A percentile compares a stretch with the other conserved stretches of the same genome.
Conservation (phyloP, 306 rosid genomes). For the Nissolia schottii region DNA sequence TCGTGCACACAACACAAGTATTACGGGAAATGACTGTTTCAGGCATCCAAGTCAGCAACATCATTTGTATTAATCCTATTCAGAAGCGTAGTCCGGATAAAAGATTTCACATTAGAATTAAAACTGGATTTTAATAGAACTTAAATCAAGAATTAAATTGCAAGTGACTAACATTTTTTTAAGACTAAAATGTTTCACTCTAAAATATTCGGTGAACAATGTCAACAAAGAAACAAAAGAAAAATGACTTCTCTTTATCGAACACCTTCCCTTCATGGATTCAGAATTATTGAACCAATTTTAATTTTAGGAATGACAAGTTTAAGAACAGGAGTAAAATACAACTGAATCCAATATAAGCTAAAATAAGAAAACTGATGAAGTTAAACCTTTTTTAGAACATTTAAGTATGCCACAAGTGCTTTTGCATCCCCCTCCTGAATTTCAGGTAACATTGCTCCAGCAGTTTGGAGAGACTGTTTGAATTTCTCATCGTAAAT, state of each 20-base stretch:
- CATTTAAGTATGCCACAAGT: conserved; percentile 86
- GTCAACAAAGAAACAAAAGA: neutral
- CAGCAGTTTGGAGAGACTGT: conserved; percentile 87
- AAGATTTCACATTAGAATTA: neutral
- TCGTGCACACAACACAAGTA: neutral
- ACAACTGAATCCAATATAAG: neutral
- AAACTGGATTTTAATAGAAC: neutral
- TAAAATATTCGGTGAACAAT: neutral
- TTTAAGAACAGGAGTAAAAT: neutral
- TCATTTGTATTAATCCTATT: neutral
- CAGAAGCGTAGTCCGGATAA: neutral
- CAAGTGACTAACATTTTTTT: neutral
- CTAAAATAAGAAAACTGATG: neutral
- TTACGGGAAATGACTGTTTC: neutral
- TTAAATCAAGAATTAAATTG: neutral
- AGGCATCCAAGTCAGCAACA: neutral
- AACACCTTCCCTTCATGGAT: neutral
- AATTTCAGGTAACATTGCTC: conserved; percentile 79
- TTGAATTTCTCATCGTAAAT: conserved; percentile 93
- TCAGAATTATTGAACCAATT: neutral
- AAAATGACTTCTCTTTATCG: neutral
- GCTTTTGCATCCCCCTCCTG: conserved; percentile 98
- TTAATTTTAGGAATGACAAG: neutral
- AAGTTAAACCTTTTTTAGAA: conserved; percentile 72
- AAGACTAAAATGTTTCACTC: neutral